Evolutionary conservation across 352 stramenopile genomes (phyloP), one percentile per base, ranked within the genome.

Genomic region (Pilasporangium apinafurcum): DNA sequence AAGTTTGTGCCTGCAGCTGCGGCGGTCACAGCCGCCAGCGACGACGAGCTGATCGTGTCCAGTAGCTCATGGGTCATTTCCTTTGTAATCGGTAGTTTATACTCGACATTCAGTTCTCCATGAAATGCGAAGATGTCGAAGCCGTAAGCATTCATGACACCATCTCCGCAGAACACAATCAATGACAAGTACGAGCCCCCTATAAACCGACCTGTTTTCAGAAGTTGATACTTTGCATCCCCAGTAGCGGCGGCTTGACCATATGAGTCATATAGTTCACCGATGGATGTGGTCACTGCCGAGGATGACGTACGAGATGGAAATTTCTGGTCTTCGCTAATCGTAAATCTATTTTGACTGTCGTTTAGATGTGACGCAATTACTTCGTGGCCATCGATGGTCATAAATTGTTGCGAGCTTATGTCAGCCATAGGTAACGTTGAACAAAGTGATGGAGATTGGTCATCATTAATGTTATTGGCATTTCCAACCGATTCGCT

Each of bases 131-230:
- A 49, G 13, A 88, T 68, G 27, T 88, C 75, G 48, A 86, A 86
- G 1, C 72, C 75, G 40, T 88, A 88, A 29, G 72, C 65, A 29
- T 88, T 86, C 16, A 54, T 62, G 25, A 75, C 61, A 10, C 72
- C 65, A 36, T 85, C 61, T n/a, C 75, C 75, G 37, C 62, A 84
- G 36, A 79, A 84, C 8, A 88, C 75, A 5, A 72, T 84, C 24
- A 88, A 40, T 6, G 84, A 53, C 7, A 88, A 55, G 44, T 88
- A 88, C 10, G 58, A 68, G 17, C 75, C 75, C 1, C 68, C 75
- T 1, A 86, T 56, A 38, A 88, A 85, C 5, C 72, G 72, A 4
- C 75, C 75, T 0, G 66, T 68, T 48, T 79, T 88, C 6, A 88
- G 60, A 17, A 88, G 33, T 51, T 71, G 68, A 30, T 88, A 85